A percentile compares a stretch with the other conserved stretches of the same genome.
phyloP scores from a whole-genome alignment of 1,284 basidiomycete genomes.

The Bondarzewia mesenterica region DNA sequence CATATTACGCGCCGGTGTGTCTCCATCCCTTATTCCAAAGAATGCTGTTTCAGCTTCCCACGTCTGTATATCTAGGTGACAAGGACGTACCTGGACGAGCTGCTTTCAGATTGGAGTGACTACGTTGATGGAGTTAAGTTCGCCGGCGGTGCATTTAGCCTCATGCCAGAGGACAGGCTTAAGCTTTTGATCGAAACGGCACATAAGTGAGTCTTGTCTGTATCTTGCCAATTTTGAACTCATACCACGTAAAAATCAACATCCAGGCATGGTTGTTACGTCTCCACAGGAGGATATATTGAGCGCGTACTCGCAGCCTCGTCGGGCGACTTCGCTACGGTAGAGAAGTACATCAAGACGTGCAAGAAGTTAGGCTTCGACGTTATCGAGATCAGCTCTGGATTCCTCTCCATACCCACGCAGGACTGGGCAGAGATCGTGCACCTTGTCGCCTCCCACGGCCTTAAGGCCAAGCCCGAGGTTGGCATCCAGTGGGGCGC shows the following conservation, averaged over 20 bases:
- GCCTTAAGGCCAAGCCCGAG: conserved; percentile 38
- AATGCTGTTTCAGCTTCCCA: no score
- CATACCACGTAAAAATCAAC: conserved; percentile 7
- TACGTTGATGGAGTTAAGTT: conserved; percentile 42
- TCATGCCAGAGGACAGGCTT: conserved; percentile 34
- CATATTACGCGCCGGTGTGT: no score
- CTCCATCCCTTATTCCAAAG: no score
- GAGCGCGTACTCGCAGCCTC: conserved; percentile 33
- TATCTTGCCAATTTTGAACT: neutral
- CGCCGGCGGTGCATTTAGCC: conserved; percentile 36
- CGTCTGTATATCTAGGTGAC: no score
- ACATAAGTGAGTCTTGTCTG: conserved; percentile 29
- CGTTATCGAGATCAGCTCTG: conserved; percentile 36
- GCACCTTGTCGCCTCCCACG: conserved; percentile 31
- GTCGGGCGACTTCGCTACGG: conserved; percentile 24
- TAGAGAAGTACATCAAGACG: conserved; percentile 30
- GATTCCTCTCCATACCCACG: conserved; percentile 38
- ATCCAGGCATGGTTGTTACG: conserved; percentile 30
- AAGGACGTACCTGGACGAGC: conserved; percentile 30
- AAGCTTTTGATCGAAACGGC: conserved; percentile 29
- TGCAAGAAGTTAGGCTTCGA: conserved; percentile 37
- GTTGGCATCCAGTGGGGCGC: conserved; percentile 38
- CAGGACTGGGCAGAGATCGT: conserved; percentile 36
- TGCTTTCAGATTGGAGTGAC: conserved; percentile 30
- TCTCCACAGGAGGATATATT: conserved; percentile 36